Base-by-base conservation (phyloP, 768 basidiomycete genomes). In the Psilocybe subaeruginosa region DNA sequence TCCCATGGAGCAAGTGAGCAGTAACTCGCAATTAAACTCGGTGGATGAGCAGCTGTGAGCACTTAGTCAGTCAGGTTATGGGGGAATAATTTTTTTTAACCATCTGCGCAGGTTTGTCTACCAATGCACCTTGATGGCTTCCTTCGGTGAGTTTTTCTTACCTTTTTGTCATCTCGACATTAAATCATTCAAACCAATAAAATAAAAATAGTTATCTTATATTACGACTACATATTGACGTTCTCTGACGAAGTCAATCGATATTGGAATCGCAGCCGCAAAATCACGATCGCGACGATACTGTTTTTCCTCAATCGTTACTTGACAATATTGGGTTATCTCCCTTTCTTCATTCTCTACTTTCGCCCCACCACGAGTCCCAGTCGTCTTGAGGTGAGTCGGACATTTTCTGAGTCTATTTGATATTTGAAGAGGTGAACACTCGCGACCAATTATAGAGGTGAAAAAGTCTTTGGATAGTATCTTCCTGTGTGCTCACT, bases 211-310 rank as follows among this genome's bases (percentile, higher is more conserved):
- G 56, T 62, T n/a, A 50, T 62, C 19, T 17, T 62, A n/a, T 56
- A 56, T 43, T 50, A 57, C 35, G 55, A 55, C 54, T 50, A 62
- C 35, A 2, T 62, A 5, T 19, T 62, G n/a, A 57, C 56, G 11
- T 45, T 52, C 12, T 50, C 39, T n/a, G 43, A 49, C 27, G 61
- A 56, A 58, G n/a, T 39, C 5, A 45, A 41, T 5, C 58, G 58
- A 7, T 59, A 59, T 14, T 59, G 58, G 58, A 27, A 3, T 16
- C 8, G 39, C 7, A 9, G 16, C 37, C 19, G 29, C 16, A 59
- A 51, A 29, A 8, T 41, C 12, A 52, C 49, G 8, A 49, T 59
- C 8, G 58, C 49, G 3, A 51, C 23, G 16, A 29, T 43, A 5
- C 29, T 59, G 8, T 59, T 59, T 39, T 41, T 52, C 19, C 37